Conservation (phyloP, 768 basidiomycete species). For the Neoboletus subvelutipes region DNA sequence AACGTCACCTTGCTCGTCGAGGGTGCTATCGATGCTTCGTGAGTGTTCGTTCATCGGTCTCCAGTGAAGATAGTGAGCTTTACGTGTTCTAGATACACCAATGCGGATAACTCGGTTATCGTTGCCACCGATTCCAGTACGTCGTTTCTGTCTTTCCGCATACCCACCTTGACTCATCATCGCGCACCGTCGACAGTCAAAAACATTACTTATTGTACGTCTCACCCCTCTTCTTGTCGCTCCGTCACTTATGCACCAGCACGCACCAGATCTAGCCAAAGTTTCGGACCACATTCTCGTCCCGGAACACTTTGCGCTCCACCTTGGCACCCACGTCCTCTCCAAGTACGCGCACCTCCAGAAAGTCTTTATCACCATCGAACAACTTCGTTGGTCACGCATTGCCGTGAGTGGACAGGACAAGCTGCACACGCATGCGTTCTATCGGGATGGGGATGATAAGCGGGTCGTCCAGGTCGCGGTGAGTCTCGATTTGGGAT, state of each 20-base stretch:
- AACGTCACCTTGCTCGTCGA: conserved; percentile 78
- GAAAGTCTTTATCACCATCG: conserved; percentile 68
- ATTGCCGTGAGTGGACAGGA: conserved; percentile 52
- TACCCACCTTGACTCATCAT: background rate
- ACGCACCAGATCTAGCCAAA: conserved; percentile 71
- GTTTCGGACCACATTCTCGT: conserved; percentile 82
- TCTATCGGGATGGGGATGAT: conserved; percentile 88
- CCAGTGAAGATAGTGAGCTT: background rate
- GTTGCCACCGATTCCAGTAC: conserved; percentile 91
- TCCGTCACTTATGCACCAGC: background rate
- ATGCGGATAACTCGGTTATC: conserved; percentile 84
- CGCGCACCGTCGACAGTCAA: conserved; percentile 44
- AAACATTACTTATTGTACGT: conserved; percentile 63
- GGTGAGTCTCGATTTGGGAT: conserved; percentile 35
- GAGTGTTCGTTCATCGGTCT: conserved; percentile 4
- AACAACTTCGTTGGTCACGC: conserved; percentile 83
- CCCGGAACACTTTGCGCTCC: conserved; percentile 84
- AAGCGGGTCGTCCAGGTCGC: conserved; percentile 66
- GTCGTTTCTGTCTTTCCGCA: conserved; percentile 23
- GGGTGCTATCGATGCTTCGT: conserved; percentile 80
- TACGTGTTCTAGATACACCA: conserved; percentile 59
- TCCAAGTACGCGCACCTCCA: conserved; percentile 75
- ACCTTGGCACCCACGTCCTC: conserved; percentile 81
- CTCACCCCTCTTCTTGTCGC: background rate
- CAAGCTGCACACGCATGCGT: conserved; percentile 72